Conservation (phyloP, 768 basidiomycete genomes). For the Amanita exitialis region DNA sequence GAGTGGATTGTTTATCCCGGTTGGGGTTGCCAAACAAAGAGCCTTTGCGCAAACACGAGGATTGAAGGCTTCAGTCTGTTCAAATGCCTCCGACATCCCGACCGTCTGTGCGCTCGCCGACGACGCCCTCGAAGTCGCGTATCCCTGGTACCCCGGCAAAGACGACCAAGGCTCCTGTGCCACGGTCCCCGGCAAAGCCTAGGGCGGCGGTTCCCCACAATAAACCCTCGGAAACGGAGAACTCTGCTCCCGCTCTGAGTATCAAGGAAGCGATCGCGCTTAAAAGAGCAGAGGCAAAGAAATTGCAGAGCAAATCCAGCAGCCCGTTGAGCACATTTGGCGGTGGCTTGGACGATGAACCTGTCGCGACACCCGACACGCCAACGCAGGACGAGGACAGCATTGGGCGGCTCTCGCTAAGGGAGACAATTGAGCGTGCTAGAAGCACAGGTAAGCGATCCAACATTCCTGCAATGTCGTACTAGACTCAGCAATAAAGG, state of each 20-base stretch:
- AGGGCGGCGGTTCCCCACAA: constrained; percentile 12
- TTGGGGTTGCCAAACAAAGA: background rate
- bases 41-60: no score
- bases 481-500: constrained; percentile 39
- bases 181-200: background rate
- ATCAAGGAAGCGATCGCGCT: constrained; percentile 75
- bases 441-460: constrained; percentile 59
- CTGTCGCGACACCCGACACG: constrained; percentile 25
- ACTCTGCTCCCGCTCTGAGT: constrained; percentile 28
- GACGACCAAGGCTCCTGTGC: background rate
- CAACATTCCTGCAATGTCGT: constrained; percentile 15
- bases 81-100: background rate
- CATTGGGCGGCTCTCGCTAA: constrained; percentile 55
- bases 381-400: constrained; percentile 28
- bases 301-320: constrained; percentile 25
- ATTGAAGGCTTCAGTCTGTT: no score
- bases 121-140: constrained; percentile 3
- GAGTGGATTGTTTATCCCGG: background rate
- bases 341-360: constrained; percentile 37
- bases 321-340: constrained; percentile 25
- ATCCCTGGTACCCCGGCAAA: background rate
- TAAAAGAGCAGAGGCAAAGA: constrained; percentile 71
- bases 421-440: constrained; percentile 70
- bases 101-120: background rate
- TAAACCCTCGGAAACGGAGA: constrained; percentile 16